phyloP scores from a whole-genome alignment of 208 protist species.

The Trypanosoma brucei region DNA sequence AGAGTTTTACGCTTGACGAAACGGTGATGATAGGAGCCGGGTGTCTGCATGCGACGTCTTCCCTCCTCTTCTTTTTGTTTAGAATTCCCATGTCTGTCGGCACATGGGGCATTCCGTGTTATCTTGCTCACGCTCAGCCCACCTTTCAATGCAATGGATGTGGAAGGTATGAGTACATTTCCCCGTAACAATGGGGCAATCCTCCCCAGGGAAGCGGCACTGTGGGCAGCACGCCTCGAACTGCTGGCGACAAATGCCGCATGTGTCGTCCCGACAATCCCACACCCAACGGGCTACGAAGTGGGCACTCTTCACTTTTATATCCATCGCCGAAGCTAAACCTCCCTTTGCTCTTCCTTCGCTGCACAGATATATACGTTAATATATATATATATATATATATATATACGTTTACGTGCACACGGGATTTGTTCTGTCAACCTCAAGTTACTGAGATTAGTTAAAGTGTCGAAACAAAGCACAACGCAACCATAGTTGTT shows the following conservation, averaged over 20 bases:
- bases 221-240: constrained; percentile 85
- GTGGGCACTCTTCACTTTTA: constrained; percentile 74
- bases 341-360: neutral
- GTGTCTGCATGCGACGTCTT: no score
- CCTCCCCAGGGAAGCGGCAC: constrained; percentile 81
- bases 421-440: no score
- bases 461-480: no score
- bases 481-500: no score
- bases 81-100: constrained; percentile 75
- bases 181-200: constrained; percentile 96
- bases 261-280: constrained; percentile 84
- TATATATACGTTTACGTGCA: no score
- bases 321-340: constrained; percentile 42
- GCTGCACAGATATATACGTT: neutral
- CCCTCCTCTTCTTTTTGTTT: neutral
- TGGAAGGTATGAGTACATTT: constrained; percentile 98
- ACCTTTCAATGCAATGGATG: constrained; percentile 98
- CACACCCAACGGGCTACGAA: constrained; percentile 85
- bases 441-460: no score
- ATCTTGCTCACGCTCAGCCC: constrained; percentile 59
- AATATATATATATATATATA: neutral
- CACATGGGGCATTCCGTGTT: constrained; percentile 77
- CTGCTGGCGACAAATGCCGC: constrained; percentile 78
- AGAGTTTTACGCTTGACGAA: no score
- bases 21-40: no score